Evolutionary conservation across 805 yeast species (phyloP).

Genomic region (Lachancea kluyveri): DNA sequence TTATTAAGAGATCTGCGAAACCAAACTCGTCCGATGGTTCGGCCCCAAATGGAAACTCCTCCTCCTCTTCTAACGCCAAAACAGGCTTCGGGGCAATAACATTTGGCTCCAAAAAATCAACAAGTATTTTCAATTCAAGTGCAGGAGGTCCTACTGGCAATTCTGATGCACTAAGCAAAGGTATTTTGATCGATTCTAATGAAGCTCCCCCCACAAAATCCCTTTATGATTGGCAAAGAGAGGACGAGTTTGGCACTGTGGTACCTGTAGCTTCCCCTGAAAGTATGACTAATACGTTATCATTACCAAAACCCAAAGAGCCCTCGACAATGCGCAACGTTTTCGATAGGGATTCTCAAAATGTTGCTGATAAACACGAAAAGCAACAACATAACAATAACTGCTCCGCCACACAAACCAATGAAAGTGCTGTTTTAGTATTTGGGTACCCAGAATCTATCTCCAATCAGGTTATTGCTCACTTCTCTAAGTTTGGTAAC

Average conservation of each 20-base stretch:
- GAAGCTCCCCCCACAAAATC: constrained; percentile 39
- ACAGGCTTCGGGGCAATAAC: constrained; percentile 34
- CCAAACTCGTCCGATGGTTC: constrained; percentile 15
- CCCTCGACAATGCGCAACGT: constrained; percentile 7
- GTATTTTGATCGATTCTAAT: constrained; percentile 29
- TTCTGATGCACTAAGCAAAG: constrained; percentile 3
- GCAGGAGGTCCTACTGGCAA: constrained; percentile 2
- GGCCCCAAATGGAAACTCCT: constrained; percentile 20
- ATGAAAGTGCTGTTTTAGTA: constrained; percentile 67
- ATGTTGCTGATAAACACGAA: constrained; percentile 3
- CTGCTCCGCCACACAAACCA: constrained; percentile 5
- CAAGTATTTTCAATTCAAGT: constrained; percentile 10
- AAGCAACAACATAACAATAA: constrained; percentile 3
- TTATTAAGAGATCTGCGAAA: constrained; percentile 37
- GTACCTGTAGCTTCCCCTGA: constrained; percentile 16
- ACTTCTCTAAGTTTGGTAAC: constrained; percentile 73
- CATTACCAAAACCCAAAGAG: constrained; percentile 2
- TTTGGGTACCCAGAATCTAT: constrained; percentile 84
- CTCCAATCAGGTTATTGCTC: constrained; percentile 59
- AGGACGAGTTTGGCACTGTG: constrained; percentile 29
- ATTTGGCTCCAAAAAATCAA: constrained; percentile 33
- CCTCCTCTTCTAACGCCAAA: constrained; percentile 14
- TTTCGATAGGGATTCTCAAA: constrained; percentile 6
- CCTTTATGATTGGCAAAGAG: constrained; percentile 36
- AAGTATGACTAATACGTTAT: not conserved